Conservation (phyloP, 768 basidiomycete genomes). For the Boletellus sp. region DNA sequence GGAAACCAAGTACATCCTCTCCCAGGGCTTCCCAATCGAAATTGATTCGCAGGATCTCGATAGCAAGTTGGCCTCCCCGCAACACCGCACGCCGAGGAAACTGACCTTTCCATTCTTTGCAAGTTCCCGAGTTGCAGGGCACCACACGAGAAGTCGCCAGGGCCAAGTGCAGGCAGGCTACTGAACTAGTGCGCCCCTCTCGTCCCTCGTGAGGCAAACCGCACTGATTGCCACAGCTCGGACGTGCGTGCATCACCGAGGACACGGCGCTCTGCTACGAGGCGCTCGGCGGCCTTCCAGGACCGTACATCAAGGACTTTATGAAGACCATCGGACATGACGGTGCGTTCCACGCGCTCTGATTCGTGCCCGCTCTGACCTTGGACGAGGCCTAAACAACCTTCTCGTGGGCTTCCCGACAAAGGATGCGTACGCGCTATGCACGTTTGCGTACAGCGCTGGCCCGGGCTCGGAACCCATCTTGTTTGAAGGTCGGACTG, state of each 20-base stretch:
- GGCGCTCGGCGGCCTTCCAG: conserved; percentile 87
- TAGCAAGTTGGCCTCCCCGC: conserved; percentile 45
- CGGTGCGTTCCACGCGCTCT: conserved; percentile 40
- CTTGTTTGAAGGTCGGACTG: conserved; percentile 82
- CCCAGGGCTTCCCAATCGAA: conserved; percentile 59
- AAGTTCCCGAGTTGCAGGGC: conserved; percentile 94
- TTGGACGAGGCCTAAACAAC: conserved; percentile 63
- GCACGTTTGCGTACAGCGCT: conserved; percentile 92
- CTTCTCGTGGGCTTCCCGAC: conserved; percentile 75
- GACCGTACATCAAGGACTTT: conserved; percentile 97
- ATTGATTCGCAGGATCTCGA: conserved; percentile 79
- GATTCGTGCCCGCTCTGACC: not conserved
- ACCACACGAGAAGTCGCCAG: conserved; percentile 85
- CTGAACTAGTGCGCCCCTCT: conserved; percentile 64
- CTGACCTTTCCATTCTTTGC: not conserved
- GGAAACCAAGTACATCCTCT: conserved; percentile 84
- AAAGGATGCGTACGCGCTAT: conserved; percentile 82
- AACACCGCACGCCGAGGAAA: not conserved
- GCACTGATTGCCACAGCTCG: conserved; percentile 32
- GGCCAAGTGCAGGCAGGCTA: conserved; percentile 83
- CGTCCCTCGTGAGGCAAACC: not conserved
- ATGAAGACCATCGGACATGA: conserved; percentile 79
- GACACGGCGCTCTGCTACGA: conserved; percentile 93
- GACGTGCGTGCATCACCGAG: conserved; percentile 70
- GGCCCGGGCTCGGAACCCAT: conserved; percentile 80